Base-by-base conservation (phyloP, 768 basidiomycete genomes). In the Lentinula guzmanii region DNA sequence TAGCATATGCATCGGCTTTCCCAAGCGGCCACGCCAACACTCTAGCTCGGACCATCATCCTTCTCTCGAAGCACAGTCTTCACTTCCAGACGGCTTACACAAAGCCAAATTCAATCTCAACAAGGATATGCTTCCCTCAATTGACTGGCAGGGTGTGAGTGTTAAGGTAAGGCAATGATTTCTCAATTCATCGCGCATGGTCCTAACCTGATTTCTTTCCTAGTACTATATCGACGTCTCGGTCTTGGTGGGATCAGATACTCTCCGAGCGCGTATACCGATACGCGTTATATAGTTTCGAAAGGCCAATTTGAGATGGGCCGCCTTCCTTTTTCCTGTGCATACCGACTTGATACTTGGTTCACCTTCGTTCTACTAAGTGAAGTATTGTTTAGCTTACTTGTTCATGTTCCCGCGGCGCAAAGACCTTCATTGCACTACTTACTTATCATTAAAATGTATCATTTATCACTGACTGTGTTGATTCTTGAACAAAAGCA, bases 141-240 rank as follows among this genome's bases (percentile, higher is more conserved):
- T 89, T 58, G 82, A 87, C 60, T 89, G 88, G 86, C 74, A 76
- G 51, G 87, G 88, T 8, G 65, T 91, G 16, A 83, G 77, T 57
- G 83, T 90, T 53, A 86, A 88, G 79, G 89, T 89, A 67, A 59
- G 78, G 72, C 18, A 21, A 50, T 16, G 24, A 37, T 11, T 39
- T 42, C 21, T 28, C 18, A 24, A 13, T 18, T 52, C 34, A 16
- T 63, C 35, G 3, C 16, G 16, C 15, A 24, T 52, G 64, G 58
- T 57, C 33, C 63, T 33, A 62, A 42, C 39, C 24, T 45, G 50
- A 45, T 33, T 35, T 55, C 37, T 42, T 18, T 31, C 61, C 67
- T 41, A 91, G 89, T 90, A 90, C 72, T 90, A 88, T 69, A 73
- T 90, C 60, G 87, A 90, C 61, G 78, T 88, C 35, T 86, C 86